phyloP scores from a whole-genome alignment of 169 alveolate genomes.

The Plasmodium gonderi region DNA sequence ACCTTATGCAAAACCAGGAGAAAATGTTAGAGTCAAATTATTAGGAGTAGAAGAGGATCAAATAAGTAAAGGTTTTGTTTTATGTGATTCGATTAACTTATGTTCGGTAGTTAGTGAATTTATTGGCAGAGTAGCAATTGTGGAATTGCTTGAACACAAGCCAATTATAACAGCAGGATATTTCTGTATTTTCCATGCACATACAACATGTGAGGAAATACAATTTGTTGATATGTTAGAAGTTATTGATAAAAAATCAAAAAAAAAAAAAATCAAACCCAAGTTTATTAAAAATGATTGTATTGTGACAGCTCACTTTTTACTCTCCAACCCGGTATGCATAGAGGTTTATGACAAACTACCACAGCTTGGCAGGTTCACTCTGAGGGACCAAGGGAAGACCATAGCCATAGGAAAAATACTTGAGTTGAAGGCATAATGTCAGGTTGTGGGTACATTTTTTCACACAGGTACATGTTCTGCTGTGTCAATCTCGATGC shows the following conservation, averaged over 20 bases:
- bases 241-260: conserved; percentile 83
- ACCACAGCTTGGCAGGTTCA: conserved; percentile 95
- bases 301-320: conserved; percentile 87
- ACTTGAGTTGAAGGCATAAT: conserved; percentile 20
- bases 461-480: too few relatives aligned
- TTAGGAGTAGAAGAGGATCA: conserved; percentile 94
- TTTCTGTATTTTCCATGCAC: conserved; percentile 91
- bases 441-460: too few relatives aligned
- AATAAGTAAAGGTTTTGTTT: conserved; percentile 95
- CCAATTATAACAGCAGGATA: conserved; percentile 96
- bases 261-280: conserved; percentile 87
- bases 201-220: conserved; percentile 90
- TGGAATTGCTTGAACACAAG: conserved; percentile 94
- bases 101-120: conserved; percentile 93
- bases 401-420: conserved; percentile 92
- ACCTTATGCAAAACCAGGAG: conserved; percentile 93
- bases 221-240: conserved; percentile 83
- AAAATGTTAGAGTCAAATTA: conserved; percentile 90
- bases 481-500: too few relatives aligned
- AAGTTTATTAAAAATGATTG: conserved; percentile 86
- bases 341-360: conserved; percentile 91
- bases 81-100: conserved; percentile 92
- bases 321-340: conserved; percentile 90
- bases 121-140: conserved; percentile 91
- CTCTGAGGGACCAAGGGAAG: conserved; percentile 96